Evolutionary conservation across 2,329 filamentous ascomycete genomes (phyloP).

Genomic region (Cladosporium sp.): DNA sequence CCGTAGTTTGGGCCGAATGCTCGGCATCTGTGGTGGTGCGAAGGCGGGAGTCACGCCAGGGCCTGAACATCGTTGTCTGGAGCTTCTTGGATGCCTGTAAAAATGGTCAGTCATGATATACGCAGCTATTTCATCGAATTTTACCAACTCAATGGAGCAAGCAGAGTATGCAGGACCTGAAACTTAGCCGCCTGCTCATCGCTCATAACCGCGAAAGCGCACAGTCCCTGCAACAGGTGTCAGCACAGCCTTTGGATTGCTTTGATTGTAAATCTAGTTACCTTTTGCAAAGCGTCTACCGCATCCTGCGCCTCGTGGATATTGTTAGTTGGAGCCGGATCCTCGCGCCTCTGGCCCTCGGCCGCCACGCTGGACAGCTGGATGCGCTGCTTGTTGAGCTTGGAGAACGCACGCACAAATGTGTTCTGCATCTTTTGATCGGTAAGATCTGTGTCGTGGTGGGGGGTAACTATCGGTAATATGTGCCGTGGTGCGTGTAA

Average conservation of each 20-base stretch:
- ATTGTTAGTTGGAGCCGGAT: background rate
- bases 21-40: background rate
- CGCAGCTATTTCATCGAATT: background rate
- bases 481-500: background rate
- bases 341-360: background rate
- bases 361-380: too few relatives aligned
- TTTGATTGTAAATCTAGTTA: background rate
- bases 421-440: background rate
- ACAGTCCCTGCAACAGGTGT: background rate
- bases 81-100: background rate
- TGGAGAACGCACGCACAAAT: background rate
- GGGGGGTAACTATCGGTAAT: background rate
- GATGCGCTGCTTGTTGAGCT: slow-evolving; percentile 2
- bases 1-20: background rate
- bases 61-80: background rate
- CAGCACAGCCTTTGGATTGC: background rate
- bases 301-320: background rate
- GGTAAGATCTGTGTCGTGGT: background rate
- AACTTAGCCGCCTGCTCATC: background rate
- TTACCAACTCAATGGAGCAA: background rate
- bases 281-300: background rate
- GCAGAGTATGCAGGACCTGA: background rate
- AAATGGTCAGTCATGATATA: background rate
- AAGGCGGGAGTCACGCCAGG: background rate
- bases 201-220: background rate